Conservation (phyloP, 148 eudicot genomes). For the Amaranthus hypochondriacus region DNA sequence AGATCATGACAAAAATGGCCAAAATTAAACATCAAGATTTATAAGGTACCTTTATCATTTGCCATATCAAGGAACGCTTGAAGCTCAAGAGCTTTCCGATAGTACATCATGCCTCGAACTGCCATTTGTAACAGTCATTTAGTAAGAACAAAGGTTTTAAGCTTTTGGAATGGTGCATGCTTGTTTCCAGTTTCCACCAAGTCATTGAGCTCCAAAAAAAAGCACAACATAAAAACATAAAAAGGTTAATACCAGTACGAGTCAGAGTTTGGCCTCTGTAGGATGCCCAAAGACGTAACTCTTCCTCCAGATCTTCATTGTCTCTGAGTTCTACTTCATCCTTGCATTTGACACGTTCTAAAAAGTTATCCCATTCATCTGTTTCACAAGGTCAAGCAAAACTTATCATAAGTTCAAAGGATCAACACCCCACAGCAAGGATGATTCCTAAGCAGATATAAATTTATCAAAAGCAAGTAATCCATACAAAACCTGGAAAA, state of each 20-base stretch:
- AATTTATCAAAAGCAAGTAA: conserved; percentile 8
- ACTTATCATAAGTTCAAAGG: background rate
- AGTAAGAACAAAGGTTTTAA: background rate
- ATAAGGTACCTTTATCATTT: conserved; percentile 59
- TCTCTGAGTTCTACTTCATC: conserved; percentile 63
- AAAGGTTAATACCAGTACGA: conserved; percentile 61
- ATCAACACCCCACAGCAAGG: conserved; percentile 7
- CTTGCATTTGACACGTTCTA: conserved; percentile 58
- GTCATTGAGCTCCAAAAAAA: conserved; percentile 1
- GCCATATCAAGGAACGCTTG: conserved; percentile 99
- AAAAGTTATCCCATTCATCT: conserved; percentile 96
- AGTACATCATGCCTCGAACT: conserved; percentile 99
- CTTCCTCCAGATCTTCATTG: conserved; percentile 58
- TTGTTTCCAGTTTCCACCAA: background rate
- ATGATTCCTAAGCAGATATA: background rate
- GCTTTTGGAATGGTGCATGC: background rate
- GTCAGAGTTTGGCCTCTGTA: conserved; percentile 94
- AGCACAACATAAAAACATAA: background rate
- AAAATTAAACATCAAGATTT: background rate
- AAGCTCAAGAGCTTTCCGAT: conserved; percentile 92
- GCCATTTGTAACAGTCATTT: conserved; percentile 26
- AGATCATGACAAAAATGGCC: background rate
- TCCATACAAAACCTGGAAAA: conserved; percentile 65
- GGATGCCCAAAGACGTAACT: conserved; percentile 96
- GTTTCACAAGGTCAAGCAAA: conserved; percentile 10